phyloP scores from a whole-genome alignment of 208 protist species.

The Lotmaria passim region DNA sequence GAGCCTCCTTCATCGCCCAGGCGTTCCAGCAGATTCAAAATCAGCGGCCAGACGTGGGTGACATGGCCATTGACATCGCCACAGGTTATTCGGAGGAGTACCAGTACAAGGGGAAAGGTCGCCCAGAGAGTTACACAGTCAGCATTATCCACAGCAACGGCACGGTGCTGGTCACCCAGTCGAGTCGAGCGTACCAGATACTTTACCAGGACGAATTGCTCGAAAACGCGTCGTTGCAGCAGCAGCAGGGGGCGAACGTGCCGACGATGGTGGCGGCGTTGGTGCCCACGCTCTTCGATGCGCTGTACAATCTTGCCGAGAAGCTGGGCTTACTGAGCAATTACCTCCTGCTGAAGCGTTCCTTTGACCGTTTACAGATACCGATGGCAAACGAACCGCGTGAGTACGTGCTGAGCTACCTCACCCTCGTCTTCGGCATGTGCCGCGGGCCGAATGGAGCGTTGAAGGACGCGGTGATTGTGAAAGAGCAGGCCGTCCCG shows the following conservation, averaged over 20 bases:
- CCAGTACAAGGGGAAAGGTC: not conserved
- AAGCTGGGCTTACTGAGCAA: not conserved
- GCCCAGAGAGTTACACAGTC: not conserved
- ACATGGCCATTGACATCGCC: not conserved
- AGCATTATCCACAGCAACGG: constrained; percentile 9
- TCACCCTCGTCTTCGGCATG: constrained; percentile 21
- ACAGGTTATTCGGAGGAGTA: not conserved
- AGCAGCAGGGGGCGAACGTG: not conserved
- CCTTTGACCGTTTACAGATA: constrained; percentile 14
- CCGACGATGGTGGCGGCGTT: not conserved
- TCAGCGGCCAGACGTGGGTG: not conserved
- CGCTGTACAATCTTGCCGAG: constrained; percentile 2
- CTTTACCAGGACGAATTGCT: not conserved
- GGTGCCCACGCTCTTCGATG: constrained; percentile 18
- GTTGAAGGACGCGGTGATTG: not conserved
- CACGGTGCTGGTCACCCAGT: constrained; percentile 1
- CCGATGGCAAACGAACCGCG: constrained; percentile 25
- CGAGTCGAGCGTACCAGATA: not conserved
- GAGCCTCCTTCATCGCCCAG: constrained; percentile 15
- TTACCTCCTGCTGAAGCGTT: constrained; percentile 17
- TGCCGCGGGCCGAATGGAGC: not conserved
- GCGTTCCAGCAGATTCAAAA: constrained; percentile 10
- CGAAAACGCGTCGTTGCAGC: not conserved
- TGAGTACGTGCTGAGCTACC: constrained; percentile 19
- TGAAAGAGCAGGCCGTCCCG: not conserved